Evolutionary conservation across 164 flowering plant genomes (phyloP).

Genomic region (Cinnamomum micranthum): DNA sequence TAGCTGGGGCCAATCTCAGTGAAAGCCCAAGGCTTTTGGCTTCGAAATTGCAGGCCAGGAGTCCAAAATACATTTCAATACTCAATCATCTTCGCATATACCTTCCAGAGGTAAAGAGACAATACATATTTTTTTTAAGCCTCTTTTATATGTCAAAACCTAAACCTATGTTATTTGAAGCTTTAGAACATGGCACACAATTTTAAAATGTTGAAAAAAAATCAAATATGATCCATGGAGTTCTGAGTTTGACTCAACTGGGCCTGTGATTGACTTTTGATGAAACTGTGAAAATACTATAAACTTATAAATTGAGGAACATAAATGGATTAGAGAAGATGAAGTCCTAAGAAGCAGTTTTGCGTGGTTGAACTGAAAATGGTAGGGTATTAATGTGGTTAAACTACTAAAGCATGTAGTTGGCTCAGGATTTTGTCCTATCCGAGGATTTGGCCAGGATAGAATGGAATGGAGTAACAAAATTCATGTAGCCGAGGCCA

Average conservation of each 20-base stretch:
- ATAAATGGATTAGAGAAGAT: no score
- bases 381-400: no score
- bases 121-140: background rate
- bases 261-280: background rate
- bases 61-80: slow-evolving; percentile 93
- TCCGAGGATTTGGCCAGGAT: no score
- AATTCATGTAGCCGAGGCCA: background rate
- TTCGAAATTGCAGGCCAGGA: slow-evolving; percentile 84
- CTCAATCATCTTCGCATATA: slow-evolving; percentile 97
- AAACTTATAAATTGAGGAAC: background rate
- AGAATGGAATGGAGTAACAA: background rate
- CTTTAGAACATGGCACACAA: no score
- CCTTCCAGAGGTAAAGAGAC: slow-evolving; percentile 83
- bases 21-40: slow-evolving; percentile 71
- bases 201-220: no score
- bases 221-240: background rate
- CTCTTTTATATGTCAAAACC: no score
- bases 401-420: no score
- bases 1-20: slow-evolving; percentile 71
- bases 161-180: background rate
- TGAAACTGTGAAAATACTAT: background rate
- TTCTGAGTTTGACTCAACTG: background rate
- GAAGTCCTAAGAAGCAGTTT: no score
- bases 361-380: no score
- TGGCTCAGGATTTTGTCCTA: no score